Conservation (phyloP, 495 filamentous ascomycete species). For the Lophiostoma macrostomum region DNA sequence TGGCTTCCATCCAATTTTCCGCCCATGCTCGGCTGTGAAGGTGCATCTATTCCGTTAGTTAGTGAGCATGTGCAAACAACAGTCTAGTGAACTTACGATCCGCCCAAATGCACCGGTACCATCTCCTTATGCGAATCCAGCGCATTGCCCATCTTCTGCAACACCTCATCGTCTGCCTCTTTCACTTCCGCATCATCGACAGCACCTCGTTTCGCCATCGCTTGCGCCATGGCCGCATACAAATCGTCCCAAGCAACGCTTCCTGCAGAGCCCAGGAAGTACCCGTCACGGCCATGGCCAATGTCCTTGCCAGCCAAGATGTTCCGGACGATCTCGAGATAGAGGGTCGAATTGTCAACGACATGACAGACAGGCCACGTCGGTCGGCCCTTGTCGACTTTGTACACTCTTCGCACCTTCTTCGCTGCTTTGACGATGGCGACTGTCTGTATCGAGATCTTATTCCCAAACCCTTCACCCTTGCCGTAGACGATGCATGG, state of each 20-base stretch:
- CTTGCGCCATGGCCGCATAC: conserved; percentile 43
- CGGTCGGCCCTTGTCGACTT: conserved; percentile 42
- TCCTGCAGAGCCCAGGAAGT: conserved; percentile 51
- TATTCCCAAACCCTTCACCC: conserved; percentile 49
- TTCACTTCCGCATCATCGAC: conserved; percentile 40
- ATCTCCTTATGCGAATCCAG: conserved; percentile 33
- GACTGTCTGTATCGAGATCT: conserved; percentile 50
- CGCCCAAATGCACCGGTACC: conserved; percentile 43
- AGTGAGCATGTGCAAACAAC: neutral
- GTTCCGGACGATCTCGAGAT: conserved; percentile 44
- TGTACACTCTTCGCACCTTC: conserved; percentile 40
- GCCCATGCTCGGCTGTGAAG: conserved; percentile 41
- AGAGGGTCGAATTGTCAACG: conserved; percentile 45
- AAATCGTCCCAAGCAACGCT: conserved; percentile 49
- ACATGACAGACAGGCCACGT: conserved; percentile 52
- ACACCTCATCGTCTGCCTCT: conserved; percentile 36
- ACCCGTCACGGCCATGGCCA: conserved; percentile 46
- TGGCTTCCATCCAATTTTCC: conserved; percentile 45
- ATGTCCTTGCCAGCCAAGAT: conserved; percentile 44
- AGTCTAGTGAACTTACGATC: conserved; percentile 39
- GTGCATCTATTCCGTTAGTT: conserved; percentile 37
- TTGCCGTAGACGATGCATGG: conserved; percentile 47
- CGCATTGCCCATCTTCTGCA: conserved; percentile 44
- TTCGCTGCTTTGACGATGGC: conserved; percentile 48
- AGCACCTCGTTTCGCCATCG: conserved; percentile 41